Evolutionary conservation across 2,329 filamentous ascomycete genomes (phyloP).

Genomic region (Colletotrichum lentis): DNA sequence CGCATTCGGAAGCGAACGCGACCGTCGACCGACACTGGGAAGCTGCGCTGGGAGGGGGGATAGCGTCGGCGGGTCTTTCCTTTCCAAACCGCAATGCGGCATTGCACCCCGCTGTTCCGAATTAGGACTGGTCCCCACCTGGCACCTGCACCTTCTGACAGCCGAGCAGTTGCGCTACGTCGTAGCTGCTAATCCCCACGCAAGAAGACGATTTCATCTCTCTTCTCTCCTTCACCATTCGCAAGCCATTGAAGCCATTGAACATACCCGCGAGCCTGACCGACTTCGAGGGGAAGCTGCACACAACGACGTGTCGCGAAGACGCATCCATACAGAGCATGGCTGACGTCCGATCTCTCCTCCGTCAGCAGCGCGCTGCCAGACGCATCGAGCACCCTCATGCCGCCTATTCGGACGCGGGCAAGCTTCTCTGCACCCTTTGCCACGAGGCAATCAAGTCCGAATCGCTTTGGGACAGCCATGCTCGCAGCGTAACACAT

Average conservation of each 20-base stretch:
- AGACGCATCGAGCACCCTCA: conserved; percentile 76
- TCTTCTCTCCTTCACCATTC: conserved; percentile 12
- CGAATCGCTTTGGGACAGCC: conserved; percentile 72
- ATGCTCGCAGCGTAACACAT: conserved; percentile 61
- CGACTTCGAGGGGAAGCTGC: too few relatives aligned
- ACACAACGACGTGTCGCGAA: conserved; percentile 1
- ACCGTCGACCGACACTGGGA: neutral
- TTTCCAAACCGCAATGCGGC: neutral
- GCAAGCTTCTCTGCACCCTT: conserved; percentile 72
- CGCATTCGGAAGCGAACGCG: neutral
- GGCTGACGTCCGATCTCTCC: conserved; percentile 81
- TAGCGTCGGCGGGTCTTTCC: conserved; percentile 25
- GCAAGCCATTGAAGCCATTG: conserved; percentile 25
- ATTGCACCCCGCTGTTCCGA: conserved; percentile 1
- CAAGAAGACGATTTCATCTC: conserved; percentile 12
- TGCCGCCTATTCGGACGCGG: conserved; percentile 72
- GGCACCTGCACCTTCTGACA: conserved; percentile 20
- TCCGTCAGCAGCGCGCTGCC: conserved; percentile 78
- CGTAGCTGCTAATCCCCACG: conserved; percentile 14
- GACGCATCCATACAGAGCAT: conserved; percentile 53
- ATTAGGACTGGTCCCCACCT: conserved; percentile 23
- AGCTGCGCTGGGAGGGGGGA: conserved; percentile 5
- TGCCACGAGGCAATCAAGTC: conserved; percentile 72
- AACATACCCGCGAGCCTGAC: neutral
- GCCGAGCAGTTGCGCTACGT: conserved; percentile 27